Percentiles rank a stretch among this genome's conserved stretches.
Evolutionary conservation across 1,139 yeast genomes (phyloP).

Genomic region (Debaryomyces robertsiae): DNA sequence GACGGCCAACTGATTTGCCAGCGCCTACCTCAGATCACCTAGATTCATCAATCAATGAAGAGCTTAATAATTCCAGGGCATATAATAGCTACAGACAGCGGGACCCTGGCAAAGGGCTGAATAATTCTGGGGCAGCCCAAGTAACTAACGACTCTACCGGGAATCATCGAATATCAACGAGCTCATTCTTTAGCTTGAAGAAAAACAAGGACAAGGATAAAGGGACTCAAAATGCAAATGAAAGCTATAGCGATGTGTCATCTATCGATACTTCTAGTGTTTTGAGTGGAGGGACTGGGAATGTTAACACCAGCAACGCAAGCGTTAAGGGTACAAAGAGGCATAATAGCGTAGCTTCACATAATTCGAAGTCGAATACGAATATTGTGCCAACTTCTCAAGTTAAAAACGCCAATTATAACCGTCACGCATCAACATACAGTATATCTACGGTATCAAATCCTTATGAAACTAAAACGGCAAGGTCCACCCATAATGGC

Average conservation of each 20-base stretch:
- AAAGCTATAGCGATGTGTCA: conserved; percentile 36
- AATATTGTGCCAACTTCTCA: conserved; percentile 35
- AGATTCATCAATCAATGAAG: conserved; percentile 33
- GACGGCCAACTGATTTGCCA: conserved; percentile 25
- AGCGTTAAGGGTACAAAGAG: conserved; percentile 1
- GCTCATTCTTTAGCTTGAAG: conserved; percentile 43
- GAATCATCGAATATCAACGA: conserved; percentile 35
- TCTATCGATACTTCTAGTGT: conserved; percentile 41
- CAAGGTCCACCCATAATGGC: conserved; percentile 14
- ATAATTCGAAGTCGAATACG: conserved; percentile 25
- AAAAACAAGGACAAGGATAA: conserved; percentile 28
- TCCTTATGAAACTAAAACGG: conserved; percentile 35
- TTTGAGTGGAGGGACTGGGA: conserved; percentile 25
- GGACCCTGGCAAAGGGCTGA: background rate
- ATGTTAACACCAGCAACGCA: background rate
- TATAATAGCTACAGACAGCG: conserved; percentile 20
- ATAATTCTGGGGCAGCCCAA: conserved; percentile 10
- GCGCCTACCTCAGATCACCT: conserved; percentile 15
- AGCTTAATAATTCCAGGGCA: conserved; percentile 37
- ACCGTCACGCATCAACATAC: conserved; percentile 45
- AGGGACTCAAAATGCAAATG: conserved; percentile 17
- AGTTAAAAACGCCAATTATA: conserved; percentile 36
- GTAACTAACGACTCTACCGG: conserved; percentile 11
- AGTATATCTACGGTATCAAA: conserved; percentile 33
- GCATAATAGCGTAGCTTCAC: conserved; percentile 61